phyloP scores from a whole-genome alignment of 2,329 filamentous ascomycete genomes.

The Hymenoscyphus fraxineus region DNA sequence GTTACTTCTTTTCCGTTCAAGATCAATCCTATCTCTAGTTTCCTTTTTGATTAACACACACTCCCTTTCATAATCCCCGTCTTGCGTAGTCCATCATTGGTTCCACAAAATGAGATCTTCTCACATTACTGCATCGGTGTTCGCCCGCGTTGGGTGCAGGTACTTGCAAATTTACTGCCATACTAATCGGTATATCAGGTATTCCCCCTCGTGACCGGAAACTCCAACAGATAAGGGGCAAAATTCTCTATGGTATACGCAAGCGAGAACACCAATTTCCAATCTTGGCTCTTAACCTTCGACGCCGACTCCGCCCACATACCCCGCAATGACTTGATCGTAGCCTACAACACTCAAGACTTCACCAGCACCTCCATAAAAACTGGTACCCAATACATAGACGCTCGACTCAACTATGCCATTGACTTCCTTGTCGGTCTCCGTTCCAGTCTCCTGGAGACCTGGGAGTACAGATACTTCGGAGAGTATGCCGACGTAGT shows the following conservation, averaged over 20 bases:
- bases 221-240: conserved; percentile 37
- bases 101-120: not conserved
- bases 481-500: conserved; percentile 40
- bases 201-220: conserved; percentile 37
- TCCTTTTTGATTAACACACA: not conserved
- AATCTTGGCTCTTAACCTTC: conserved; percentile 36
- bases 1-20: not conserved
- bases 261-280: conserved; percentile 34
- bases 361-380: conserved; percentile 38
- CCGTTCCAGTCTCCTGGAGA: conserved; percentile 37
- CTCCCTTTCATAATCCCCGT: not conserved
- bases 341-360: conserved; percentile 37
- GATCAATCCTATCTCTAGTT: not conserved
- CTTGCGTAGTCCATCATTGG: not conserved
- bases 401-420: conserved; percentile 45
- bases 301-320: conserved; percentile 40
- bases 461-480: conserved; percentile 44
- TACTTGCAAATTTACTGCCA: not conserved
- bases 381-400: conserved; percentile 43
- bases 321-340: conserved; percentile 34
- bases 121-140: not conserved
- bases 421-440: conserved; percentile 40
- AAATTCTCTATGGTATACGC: conserved; percentile 38
- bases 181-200: conserved; percentile 17
- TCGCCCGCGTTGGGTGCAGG: not conserved